phyloP scores from a whole-genome alignment of 129 eudicot genomes.

The Arctium minus region DNA sequence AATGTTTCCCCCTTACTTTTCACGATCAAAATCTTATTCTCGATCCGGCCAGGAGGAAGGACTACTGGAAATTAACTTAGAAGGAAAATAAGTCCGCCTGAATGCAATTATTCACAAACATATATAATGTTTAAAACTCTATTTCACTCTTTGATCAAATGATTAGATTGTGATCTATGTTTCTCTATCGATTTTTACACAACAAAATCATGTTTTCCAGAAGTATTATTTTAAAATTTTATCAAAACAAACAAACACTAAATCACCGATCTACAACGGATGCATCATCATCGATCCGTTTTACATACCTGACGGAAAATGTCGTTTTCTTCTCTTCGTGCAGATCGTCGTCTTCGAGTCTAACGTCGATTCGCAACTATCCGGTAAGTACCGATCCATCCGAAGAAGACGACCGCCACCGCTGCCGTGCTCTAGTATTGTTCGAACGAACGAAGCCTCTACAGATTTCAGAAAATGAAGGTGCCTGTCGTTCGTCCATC shows the following conservation, averaged over 20 bases:
- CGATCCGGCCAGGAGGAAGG: neutral
- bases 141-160: neutral
- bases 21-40: too few species aligned
- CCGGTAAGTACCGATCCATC: conserved; percentile 46
- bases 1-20: too few species aligned
- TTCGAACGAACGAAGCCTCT: conserved; percentile 43
- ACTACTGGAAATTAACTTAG: neutral
- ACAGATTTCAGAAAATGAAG: conserved; percentile 31
- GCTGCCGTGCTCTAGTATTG: conserved; percentile 19
- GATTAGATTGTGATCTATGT: neutral
- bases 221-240: neutral
- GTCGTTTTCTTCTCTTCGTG: conserved; percentile 21
- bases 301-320: conserved; percentile 24
- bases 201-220: neutral
- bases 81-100: neutral
- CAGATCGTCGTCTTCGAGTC: conserved; percentile 9
- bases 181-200: neutral
- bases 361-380: conserved; percentile 35
- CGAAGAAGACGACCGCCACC: neutral
- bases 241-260: neutral
- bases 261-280: neutral
- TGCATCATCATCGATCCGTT: neutral
- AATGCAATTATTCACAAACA: neutral
- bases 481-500: conserved; percentile 53
- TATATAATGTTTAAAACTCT: neutral